Conservation (phyloP, 2,329 filamentous ascomycete genomes). For the Botryotinia convoluta region DNA sequence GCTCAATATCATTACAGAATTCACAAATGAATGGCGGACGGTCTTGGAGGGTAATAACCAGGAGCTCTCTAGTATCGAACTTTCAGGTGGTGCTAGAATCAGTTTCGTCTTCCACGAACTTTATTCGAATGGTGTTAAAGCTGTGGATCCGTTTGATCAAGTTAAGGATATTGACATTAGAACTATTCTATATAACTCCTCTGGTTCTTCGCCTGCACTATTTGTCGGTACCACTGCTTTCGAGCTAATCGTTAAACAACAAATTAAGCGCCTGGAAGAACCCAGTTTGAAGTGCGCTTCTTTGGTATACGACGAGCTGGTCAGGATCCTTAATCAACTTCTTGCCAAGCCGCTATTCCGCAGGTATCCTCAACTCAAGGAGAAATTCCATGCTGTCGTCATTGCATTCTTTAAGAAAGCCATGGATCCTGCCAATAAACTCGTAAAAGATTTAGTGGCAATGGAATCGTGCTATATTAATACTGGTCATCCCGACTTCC, state of each 20-base stretch:
- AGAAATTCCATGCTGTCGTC: conserved; percentile 92
- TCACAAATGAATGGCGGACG: conserved; percentile 95
- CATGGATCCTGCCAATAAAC: conserved; percentile 97
- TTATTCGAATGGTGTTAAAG: conserved; percentile 96
- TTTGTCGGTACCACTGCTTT: conserved; percentile 99
- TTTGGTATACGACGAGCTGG: conserved; percentile 93
- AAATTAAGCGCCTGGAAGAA: conserved; percentile 94
- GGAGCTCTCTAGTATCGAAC: conserved; percentile 88
- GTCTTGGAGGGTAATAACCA: conserved; percentile 96
- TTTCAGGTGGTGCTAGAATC: conserved; percentile 96
- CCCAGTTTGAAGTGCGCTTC: conserved; percentile 97
- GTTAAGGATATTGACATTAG: conserved; percentile 98
- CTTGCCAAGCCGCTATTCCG: conserved; percentile 87
- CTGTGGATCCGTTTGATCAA: conserved; percentile 93
- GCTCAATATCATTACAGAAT: conserved; percentile 98
- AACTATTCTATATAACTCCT: conserved; percentile 97
- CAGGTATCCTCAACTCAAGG: conserved; percentile 89
- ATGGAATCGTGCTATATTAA: conserved; percentile 99
- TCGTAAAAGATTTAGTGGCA: conserved; percentile 84
- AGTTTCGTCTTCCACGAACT: conserved; percentile 99
- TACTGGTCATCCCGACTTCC: conserved; percentile 95
- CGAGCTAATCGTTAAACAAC: conserved; percentile 96
- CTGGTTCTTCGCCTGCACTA: conserved; percentile 92
- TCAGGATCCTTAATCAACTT: conserved; percentile 89
- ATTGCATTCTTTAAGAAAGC: conserved; percentile 96